Conservation (phyloP, 1,284 basidiomycete genomes). For the Phenoliferia sp. region DNA sequence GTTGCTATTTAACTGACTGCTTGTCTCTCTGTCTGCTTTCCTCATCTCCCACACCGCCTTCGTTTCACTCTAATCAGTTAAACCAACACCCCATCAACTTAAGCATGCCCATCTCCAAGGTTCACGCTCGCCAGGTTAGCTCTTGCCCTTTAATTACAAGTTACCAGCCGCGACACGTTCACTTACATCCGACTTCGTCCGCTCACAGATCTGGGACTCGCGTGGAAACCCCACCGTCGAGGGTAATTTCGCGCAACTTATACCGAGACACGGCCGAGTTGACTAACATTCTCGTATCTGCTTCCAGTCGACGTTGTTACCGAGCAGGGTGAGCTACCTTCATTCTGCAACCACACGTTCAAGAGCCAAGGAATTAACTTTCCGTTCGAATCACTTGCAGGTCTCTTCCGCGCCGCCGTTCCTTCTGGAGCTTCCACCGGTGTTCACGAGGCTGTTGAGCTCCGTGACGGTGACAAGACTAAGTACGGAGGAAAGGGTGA, state of each 20-base stretch:
- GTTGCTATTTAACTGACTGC: neutral
- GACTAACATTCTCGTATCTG: neutral
- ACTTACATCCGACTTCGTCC: neutral
- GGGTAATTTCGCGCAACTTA: slow-evolving; percentile 6
- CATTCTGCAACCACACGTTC: neutral
- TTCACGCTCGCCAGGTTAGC: slow-evolving; percentile 31
- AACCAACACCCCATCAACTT: neutral
- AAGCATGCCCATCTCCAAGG: slow-evolving; percentile 18
- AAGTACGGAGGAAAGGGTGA: slow-evolving; percentile 92
- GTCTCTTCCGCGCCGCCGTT: slow-evolving; percentile 89
- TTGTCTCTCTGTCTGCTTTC: neutral
- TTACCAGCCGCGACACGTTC: too few species aligned
- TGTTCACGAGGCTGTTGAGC: slow-evolving; percentile 96
- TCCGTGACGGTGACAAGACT: slow-evolving; percentile 92
- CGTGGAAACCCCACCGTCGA: slow-evolving; percentile 35
- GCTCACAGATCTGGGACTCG: slow-evolving; percentile 29
- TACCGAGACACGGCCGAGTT: neutral
- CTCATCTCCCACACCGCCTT: neutral
- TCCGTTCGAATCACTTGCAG: slow-evolving; percentile 46
- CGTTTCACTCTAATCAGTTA: neutral
- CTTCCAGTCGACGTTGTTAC: slow-evolving; percentile 74
- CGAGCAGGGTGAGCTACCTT: slow-evolving; percentile 38
- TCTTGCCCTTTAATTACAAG: neutral
- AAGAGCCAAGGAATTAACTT: neutral
- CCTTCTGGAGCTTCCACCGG: slow-evolving; percentile 98